Base-by-base conservation (phyloP, 176 grass and related monocot species). In the Elymus sibiricus region DNA sequence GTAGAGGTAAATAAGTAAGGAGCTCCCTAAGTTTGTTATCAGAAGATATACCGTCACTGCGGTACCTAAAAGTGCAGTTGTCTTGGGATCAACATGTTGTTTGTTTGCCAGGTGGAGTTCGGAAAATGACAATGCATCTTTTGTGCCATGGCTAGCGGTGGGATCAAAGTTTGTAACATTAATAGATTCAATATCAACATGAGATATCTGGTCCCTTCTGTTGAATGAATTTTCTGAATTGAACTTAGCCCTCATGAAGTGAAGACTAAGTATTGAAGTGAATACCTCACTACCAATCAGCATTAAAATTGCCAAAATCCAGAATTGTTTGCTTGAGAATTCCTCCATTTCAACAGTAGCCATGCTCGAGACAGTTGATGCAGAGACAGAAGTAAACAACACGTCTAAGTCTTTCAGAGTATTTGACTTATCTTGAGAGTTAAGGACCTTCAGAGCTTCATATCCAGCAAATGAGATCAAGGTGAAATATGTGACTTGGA, bases 331-430 rank as follows among this genome's bases (percentile, higher is more conserved):
- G 38, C 70, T 87, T 47, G 89, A 91, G 64, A 97, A 97, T 60
- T 82, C 84, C 87, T 97, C 91, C 82, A 97, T 97, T 97, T 97
- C 91, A 74, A 94, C 83, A 59, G 91, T 90, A 27, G 51, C 27
- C 91, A 97, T 97, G 82, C 94, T 92, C 59, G 94, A 97, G 68
- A 96, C 91, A 71, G 91, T 93, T 68, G 88, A 78, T 78, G 91
- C 82, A 27, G 94, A 96, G n/a, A 93, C 82, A 46, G 87, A 89
- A 28, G 83, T 90, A 66, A 96, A 96, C 42, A 90, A 79, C 26
- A 96, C 64, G 46, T 96, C 91, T 56, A 93, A 76, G 31, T 86
- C 64, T 76, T 38, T 86, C 4, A 67, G 51, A 72, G 37, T 65
- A 26, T 83, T 38, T 26, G 26, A 32, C 63, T 68, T 74, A 12